Conservation (phyloP, 208 protist species). For the Polymyxa betae region DNA sequence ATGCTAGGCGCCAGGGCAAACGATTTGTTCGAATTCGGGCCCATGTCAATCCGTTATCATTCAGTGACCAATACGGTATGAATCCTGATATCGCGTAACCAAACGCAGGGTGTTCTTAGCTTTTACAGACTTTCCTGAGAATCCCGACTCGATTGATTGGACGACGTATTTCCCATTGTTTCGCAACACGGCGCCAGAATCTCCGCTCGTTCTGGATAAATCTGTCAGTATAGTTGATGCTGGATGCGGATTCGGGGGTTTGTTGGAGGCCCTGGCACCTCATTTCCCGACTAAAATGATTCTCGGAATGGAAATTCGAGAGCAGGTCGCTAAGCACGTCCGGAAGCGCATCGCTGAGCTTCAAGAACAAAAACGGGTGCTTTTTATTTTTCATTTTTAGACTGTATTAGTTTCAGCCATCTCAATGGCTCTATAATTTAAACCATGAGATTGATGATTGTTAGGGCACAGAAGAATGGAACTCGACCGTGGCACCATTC, state of each 20-base stretch:
- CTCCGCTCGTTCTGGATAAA: background rate
- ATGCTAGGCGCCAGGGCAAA: conserved; percentile 4
- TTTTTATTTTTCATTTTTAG: background rate
- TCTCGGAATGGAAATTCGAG: conserved; percentile 55
- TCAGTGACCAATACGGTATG: conserved; percentile 48
- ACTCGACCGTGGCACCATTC: background rate
- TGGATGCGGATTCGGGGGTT: conserved; percentile 58
- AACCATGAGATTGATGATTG: no score
- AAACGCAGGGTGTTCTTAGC: background rate
- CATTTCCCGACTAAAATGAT: conserved; percentile 21
- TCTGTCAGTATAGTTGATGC: conserved; percentile 23
- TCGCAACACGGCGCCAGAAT: no score
- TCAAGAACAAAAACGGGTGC: background rate
- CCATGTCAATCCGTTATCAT: conserved; percentile 43
- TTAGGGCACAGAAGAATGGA: background rate
- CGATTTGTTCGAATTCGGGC: conserved; percentile 50
- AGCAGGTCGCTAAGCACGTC: conserved; percentile 54
- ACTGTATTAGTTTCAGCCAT: background rate
- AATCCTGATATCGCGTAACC: background rate
- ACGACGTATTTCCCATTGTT: conserved; percentile 32
- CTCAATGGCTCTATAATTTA: background rate
- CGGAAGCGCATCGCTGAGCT: background rate
- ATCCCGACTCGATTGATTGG: background rate
- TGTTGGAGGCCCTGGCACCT: conserved; percentile 43
- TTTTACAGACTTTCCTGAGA: background rate